Conservation (phyloP, 2,329 filamentous ascomycete species). For the Monosporascus sp. region DNA sequence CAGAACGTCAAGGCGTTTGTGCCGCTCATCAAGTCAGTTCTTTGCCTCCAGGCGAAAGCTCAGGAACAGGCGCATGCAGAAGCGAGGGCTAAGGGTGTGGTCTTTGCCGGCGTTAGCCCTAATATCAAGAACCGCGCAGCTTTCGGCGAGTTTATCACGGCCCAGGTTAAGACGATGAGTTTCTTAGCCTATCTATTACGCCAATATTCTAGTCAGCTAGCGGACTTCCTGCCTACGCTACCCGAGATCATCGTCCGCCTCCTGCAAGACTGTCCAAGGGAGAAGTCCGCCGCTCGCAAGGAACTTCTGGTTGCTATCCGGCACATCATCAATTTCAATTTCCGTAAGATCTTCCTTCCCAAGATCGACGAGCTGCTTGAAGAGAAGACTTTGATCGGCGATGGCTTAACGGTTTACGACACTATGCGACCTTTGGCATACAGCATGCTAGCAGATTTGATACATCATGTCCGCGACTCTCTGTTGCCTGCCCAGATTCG, state of each 20-base stretch:
- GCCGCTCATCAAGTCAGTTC: constrained; percentile 84
- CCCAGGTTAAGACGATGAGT: constrained; percentile 99
- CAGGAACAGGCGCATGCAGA: constrained; percentile 89
- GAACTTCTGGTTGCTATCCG: constrained; percentile 93
- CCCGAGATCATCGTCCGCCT: constrained; percentile 87
- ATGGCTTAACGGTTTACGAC: constrained; percentile 94
- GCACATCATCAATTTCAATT: constrained; percentile 99
- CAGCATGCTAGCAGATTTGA: constrained; percentile 96
- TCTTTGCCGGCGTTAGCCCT: constrained; percentile 89
- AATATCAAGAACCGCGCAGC: constrained; percentile 90
- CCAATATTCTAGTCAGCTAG: constrained; percentile 79
- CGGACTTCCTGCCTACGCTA: constrained; percentile 79
- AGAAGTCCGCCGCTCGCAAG: constrained; percentile 90
- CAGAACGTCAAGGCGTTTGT: constrained; percentile 90
- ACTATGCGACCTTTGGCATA: constrained; percentile 94
- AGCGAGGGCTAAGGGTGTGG: constrained; percentile 69
- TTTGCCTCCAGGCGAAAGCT: constrained; percentile 83
- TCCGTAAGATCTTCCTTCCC: constrained; percentile 85
- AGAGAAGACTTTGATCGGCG: constrained; percentile 88
- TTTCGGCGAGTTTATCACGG: constrained; percentile 96
- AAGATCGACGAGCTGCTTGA: constrained; percentile 96
- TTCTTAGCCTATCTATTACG: constrained; percentile 90
- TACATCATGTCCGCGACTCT: constrained; percentile 93
- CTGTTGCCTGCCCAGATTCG: constrained; percentile 86
- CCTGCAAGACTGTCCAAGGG: constrained; percentile 87